A percentile compares a stretch with the other conserved stretches of the same genome.
These are phyloP conservation scores for Hydnum rufescens DNA, from an alignment of 768 basidiomycete species.

Conservation along the genomic window DNA sequence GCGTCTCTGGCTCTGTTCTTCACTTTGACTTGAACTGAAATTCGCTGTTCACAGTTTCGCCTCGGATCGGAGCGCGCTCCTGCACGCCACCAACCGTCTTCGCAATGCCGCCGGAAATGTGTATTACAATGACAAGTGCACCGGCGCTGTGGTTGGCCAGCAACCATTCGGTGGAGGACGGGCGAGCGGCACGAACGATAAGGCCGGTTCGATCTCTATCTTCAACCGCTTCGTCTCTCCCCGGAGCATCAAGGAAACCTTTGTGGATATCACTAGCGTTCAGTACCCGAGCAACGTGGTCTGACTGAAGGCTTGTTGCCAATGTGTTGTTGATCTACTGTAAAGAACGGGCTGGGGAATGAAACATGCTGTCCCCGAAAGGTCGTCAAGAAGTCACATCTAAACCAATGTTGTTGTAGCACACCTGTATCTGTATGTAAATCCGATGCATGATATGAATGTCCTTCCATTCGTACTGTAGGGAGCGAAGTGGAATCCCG, in stretches of 20 bases:
- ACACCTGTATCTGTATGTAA: too few species aligned
- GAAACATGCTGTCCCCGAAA: too few species aligned
- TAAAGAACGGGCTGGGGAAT: too few species aligned
- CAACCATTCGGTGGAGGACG: constrained; percentile 95
- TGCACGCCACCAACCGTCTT: constrained; percentile 60
- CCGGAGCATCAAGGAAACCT: constrained; percentile 94
- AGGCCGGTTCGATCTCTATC: constrained; percentile 68
- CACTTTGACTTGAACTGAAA: background rate
- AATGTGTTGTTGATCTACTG: background rate
- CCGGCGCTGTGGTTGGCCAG: constrained; percentile 92
- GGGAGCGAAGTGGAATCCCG: too few species aligned
- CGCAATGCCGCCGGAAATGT: constrained; percentile 90
- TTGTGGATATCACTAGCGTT: constrained; percentile 63
- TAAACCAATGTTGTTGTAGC: too few species aligned
- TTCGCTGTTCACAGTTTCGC: constrained; percentile 41
- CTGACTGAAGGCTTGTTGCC: constrained; percentile 22
- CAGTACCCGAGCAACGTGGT: constrained; percentile 74
- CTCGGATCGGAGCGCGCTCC: constrained; percentile 55
- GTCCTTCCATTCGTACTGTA: too few species aligned
- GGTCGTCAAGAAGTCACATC: too few species aligned
- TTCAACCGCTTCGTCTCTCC: constrained; percentile 71
- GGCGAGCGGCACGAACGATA: constrained; percentile 92
- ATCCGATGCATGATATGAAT: too few species aligned
- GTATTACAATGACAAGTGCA: constrained; percentile 98
- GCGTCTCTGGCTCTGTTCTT: background rate